Base-by-base conservation (phyloP, 495 filamentous ascomycete species). In the Talaromyces adpressus region DNA sequence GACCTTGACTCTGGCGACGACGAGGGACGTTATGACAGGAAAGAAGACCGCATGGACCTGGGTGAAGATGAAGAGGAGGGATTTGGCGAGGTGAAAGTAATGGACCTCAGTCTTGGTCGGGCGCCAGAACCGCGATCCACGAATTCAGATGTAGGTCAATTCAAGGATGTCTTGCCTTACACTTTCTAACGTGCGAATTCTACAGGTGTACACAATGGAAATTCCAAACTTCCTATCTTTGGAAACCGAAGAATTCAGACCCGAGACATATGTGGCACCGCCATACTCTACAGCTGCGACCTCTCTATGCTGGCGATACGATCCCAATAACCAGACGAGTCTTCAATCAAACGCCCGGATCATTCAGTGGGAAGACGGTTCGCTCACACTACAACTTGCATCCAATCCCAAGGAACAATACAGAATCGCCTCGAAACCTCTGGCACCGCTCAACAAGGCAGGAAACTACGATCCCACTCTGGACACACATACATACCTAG, bases 1-100 rank as follows among this genome's bases (percentile, higher is more conserved):
- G 91, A 92, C 27, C 76, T 95, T 1, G 90, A 88, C 63, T 96
- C 92, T 9, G 92, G 88, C n/a, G 87, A 89, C 65, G 90, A 92
- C 67, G 79, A 84, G 63, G 83, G 76, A 56, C 77, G 85, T 47
- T 70, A 72, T 63, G 85, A 88, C 69, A 80, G 83, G 9, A 65
- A 67, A 16, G 71, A 67, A 57, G 75, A 80, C 54, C 74, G 67
- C 51, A 78, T 79, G 64, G 81, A 85, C n/a, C 81, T 82, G 8
- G 78, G 81, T 6, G 69, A 72, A 63, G 62, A 70, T 68, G 58
- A 72, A 69, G 63, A 77, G 70, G 63, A 80, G 74, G 69, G 82
- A 51, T 82, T 81, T 64, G 85, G 81, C 68, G 71, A 78, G 61
- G 75, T 79, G 61, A 82, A 81, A 60, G 75, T 91, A 56, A 77